Evolutionary conservation across 768 basidiomycete genomes (phyloP), one percentile per base, ranked within the genome.

Genomic region (Trametes elegans): DNA sequence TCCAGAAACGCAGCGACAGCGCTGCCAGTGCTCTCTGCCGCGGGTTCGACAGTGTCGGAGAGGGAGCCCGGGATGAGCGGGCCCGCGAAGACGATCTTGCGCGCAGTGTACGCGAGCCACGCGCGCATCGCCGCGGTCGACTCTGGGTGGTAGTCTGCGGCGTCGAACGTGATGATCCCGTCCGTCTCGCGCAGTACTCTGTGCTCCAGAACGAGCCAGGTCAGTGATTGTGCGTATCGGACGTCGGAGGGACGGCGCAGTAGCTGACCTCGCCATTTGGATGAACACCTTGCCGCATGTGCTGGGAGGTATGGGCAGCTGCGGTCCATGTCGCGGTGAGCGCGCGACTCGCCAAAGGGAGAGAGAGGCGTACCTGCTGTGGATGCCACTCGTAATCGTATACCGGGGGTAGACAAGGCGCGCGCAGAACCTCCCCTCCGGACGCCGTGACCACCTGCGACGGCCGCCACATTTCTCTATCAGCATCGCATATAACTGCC

Each of bases 361-460:
- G 9, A 23, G 26, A 8, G 14, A 24, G 10, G 49, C 51, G 19
- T 48, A 63, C 63, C 5, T 34, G 18, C 26, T 64, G 65, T 6
- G 63, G 62, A 26, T 48, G 42, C 4, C 23, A 31, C 27, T 66
- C 64, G 29, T 60, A 47, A 36, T 62, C 56, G 32, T 63, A 61
- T 47, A 66, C 59, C 1, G 58, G 39, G 7, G 65, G 65, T 10
- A 64, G 23, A 9, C 60, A 60, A 1, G 63, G 60, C 5, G 42
- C 28, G 0, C 41, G 27, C 6, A 62, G 32, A 11, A 66, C 31
- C 11, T 36, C 27, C 5, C 55, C 55, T 7, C 18, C 14, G 3
- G 29, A 24, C 5, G 28, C 5, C 8, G 4, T 21, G n/a, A 46
- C 14, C 9, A 57, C 14, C 50, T 55, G 38, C 28, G 24, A 29